Base-by-base conservation (phyloP, 2,329 filamentous ascomycete genomes). In the Cytospora piceae region DNA sequence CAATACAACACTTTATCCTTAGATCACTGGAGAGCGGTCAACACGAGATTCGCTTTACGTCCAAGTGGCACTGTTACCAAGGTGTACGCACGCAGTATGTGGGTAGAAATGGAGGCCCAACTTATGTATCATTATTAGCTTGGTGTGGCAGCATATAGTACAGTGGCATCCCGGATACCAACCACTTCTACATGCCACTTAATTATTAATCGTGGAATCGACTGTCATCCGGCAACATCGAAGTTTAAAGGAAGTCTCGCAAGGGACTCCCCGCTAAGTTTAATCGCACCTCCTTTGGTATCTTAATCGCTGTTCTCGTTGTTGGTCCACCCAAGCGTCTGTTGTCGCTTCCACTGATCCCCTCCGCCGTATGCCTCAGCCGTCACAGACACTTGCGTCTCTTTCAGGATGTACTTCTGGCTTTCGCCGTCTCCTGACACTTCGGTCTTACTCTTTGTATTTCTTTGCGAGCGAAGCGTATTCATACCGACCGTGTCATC, bases 351-450 rank as follows among this genome's bases (percentile, higher is more conserved):
- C 72, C 72, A 74, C 14, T 73, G 71, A 14, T 67, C 69, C 0
- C 58, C 58, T 17, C 57, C 17, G 24, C 32, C 37, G 31, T 60
- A 60, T 14, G 55, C 42, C 51, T 69, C 68, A 11, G 64, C 67
- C 27, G 68, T 71, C 46, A 74, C 68, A 1, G 69, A 71, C 6
- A 74, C 69, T 6, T 71, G 59, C 0, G 76, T 78, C 65, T 77
- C 74, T 68, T 78, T 78, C 63, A 78, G 66, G 29, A 78, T 78
- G n/a, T 78, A 74, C 65, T 74, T 77, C 69, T 77, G 73, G 59
- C 75, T 77, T 53, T 77, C 75, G 5, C 70, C 71, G 65, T 74
- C 58, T 65, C 68, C 65, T 39, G 58, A 51, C 27, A 66, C 46
- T 17, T 57, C 46, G 1, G 9, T 46, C 4, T 60, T 64, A 55